phyloP scores from a whole-genome alignment of 495 filamentous ascomycete genomes.

The Articulospora tetracladia region DNA sequence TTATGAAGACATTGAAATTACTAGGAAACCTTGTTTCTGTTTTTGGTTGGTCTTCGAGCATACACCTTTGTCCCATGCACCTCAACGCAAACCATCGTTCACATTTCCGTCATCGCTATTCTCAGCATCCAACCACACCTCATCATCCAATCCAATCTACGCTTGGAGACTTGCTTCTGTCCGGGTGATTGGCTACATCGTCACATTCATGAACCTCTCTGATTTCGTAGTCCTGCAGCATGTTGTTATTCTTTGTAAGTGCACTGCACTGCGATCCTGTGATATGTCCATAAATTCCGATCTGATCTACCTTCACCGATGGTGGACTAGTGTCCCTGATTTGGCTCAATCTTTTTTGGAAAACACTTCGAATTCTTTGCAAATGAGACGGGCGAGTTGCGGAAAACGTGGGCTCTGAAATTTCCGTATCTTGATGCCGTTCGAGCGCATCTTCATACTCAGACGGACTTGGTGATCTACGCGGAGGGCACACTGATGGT shows the following conservation, averaged over 20 bases:
- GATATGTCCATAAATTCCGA: conserved; percentile 16
- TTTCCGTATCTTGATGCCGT: background rate
- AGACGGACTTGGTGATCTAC: background rate
- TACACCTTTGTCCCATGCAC: too few relatives aligned
- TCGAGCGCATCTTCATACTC: conserved; percentile 2
- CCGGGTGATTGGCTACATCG: conserved; percentile 9
- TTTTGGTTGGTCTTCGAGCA: too few relatives aligned
- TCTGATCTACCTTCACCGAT: conserved; percentile 6
- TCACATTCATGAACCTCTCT: conserved; percentile 13
- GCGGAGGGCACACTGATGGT: conserved; percentile 14
- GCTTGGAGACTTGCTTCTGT: background rate
- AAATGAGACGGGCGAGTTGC: background rate
- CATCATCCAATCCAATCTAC: conserved; percentile 14
- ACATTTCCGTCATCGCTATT: too few relatives aligned
- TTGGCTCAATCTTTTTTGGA: background rate
- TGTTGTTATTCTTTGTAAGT: background rate
- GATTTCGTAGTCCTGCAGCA: background rate
- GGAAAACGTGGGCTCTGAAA: background rate
- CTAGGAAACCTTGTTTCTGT: too few relatives aligned
- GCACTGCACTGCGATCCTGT: background rate
- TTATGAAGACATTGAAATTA: too few relatives aligned
- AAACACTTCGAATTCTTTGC: background rate
- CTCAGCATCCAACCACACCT: too few relatives aligned
- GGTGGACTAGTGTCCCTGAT: conserved; percentile 6
- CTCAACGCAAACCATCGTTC: too few relatives aligned